These are phyloP conservation scores for Inga oerstediana DNA, from an alignment of 306 rosid genomes.

Conservation along the genomic window DNA sequence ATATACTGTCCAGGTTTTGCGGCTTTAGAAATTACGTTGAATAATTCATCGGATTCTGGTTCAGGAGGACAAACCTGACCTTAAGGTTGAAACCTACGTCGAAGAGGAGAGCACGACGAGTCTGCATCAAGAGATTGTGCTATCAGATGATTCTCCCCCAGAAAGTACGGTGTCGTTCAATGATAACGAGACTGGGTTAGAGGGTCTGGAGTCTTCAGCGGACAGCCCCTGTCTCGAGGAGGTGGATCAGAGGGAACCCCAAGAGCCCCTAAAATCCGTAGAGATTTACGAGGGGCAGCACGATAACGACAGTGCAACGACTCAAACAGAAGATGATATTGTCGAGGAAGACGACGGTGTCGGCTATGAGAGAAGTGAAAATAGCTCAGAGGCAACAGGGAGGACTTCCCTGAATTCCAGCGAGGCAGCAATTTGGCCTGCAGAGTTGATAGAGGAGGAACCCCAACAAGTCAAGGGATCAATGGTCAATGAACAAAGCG, in stretches of 20 bases:
- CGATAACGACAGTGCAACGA: neutral
- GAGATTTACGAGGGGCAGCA: neutral
- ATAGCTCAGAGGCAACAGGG: constrained; percentile 35
- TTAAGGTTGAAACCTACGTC: constrained; percentile 1
- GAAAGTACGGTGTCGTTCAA: constrained; percentile 40
- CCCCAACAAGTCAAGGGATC: constrained; percentile 22
- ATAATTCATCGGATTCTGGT: constrained; percentile 6
- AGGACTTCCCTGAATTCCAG: constrained; percentile 36
- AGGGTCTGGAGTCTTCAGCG: neutral
- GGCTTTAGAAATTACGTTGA: neutral
- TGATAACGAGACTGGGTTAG: constrained; percentile 16
- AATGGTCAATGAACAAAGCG: neutral
- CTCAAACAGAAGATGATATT: constrained; percentile 19
- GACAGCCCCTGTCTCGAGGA: constrained; percentile 9
- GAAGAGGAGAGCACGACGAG: constrained; percentile 5
- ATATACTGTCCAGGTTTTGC: neutral
- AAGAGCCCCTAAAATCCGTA: constrained; percentile 19
- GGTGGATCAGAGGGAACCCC: constrained; percentile 28
- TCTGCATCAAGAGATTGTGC: constrained; percentile 41
- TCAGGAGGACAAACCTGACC: constrained; percentile 39
- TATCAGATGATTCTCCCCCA: constrained; percentile 39
- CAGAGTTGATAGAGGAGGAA: constrained; percentile 35
- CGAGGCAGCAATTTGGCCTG: constrained; percentile 36
- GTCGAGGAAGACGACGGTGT: constrained; percentile 5
- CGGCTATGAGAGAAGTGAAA: constrained; percentile 14